Percentiles rank a stretch among this genome's conserved stretches.
These are phyloP conservation scores for Debaryomyces singareniensis DNA, from an alignment of 1,139 yeast species.

Conservation along the genomic window DNA sequence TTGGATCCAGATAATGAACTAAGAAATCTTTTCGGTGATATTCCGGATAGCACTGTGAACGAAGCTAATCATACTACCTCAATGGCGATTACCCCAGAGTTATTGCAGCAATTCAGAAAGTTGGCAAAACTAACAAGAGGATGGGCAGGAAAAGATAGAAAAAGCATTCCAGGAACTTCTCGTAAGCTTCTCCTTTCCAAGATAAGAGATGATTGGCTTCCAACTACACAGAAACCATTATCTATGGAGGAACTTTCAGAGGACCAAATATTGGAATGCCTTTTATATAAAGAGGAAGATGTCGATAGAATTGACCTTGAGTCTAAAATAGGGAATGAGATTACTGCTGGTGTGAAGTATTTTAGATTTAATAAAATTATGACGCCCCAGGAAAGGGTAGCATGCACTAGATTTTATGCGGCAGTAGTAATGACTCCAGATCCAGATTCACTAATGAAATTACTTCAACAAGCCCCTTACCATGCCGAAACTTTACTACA, in stretches of 20 bases:
- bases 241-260: conserved; percentile 50
- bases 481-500: conserved; percentile 77
- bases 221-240: conserved; percentile 59
- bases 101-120: conserved; percentile 55
- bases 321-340: conserved; percentile 38
- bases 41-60: conserved; percentile 61
- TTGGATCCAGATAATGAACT: conserved; percentile 81
- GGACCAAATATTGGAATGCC: conserved; percentile 33
- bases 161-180: conserved; percentile 66
- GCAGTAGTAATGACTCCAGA: conserved; percentile 67
- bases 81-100: conserved; percentile 58
- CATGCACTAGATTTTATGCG: conserved; percentile 58
- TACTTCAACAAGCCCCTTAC: conserved; percentile 59
- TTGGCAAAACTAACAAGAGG: conserved; percentile 61
- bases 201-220: conserved; percentile 78
- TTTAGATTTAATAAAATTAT: conserved; percentile 44
- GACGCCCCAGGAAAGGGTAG: conserved; percentile 35
- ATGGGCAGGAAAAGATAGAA: conserved; percentile 78
- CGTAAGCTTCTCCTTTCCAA: conserved; percentile 64
- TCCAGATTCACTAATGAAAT: conserved; percentile 56
- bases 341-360: conserved; percentile 45
- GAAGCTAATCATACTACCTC: conserved; percentile 67
- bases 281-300: conserved; percentile 33
- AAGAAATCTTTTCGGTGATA: conserved; percentile 63
- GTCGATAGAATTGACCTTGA: conserved; percentile 20